These are phyloP conservation scores for Lepiota subincarnata DNA, from an alignment of 768 basidiomycete genomes.

Conservation along the genomic window DNA sequence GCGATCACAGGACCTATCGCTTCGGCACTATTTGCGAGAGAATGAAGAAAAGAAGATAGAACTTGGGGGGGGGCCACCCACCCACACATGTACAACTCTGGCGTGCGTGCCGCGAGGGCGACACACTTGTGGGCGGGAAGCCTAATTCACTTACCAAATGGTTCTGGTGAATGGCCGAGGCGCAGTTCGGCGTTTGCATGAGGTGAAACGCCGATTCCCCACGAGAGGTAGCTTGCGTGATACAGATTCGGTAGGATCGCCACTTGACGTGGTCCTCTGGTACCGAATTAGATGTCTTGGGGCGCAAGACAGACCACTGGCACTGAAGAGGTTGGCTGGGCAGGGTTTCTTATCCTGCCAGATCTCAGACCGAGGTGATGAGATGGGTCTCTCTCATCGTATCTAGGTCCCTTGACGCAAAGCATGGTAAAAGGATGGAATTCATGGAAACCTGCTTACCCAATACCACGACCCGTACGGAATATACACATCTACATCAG, in stretches of 20 bases:
- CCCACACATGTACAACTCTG: too few species aligned
- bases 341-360: not conserved
- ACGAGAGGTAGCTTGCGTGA: conserved; percentile 1
- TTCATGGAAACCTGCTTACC: conserved; percentile 7
- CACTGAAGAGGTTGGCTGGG: not conserved
- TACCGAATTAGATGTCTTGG: not conserved
- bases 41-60: too few species aligned
- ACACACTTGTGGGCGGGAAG: too few species aligned
- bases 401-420: not conserved
- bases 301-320: not conserved
- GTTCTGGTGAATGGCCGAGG: conserved; percentile 5
- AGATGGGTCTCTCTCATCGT: not conserved
- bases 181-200: not conserved
- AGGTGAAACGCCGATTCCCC: conserved; percentile 1
- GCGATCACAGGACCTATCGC: too few species aligned
- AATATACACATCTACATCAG: conserved; percentile 7
- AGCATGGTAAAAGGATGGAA: not conserved
- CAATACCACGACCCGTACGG: conserved; percentile 10
- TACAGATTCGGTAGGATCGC: not conserved
- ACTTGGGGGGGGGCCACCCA: too few species aligned
- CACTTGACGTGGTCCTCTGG: not conserved
- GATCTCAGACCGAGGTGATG: not conserved
- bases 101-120: too few species aligned
- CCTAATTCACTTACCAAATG: conserved; percentile 2
- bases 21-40: too few species aligned